Conservation (phyloP, 495 filamentous ascomycete genomes). For the Hypoxylon intermedium region DNA sequence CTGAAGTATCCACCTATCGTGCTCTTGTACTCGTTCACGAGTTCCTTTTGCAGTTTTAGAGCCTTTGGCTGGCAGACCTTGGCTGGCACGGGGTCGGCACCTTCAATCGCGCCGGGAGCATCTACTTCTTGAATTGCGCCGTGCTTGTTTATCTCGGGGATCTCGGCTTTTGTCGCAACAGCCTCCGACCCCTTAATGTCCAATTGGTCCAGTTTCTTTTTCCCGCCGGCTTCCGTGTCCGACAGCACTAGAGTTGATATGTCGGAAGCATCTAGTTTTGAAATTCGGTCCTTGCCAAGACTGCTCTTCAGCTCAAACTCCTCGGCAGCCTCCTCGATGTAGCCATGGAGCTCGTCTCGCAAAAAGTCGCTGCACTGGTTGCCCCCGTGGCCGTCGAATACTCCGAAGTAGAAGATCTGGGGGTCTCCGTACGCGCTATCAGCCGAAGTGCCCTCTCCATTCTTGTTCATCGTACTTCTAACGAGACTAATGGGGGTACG, state of each 20-base stretch:
- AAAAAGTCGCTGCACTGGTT: conserved; percentile 87
- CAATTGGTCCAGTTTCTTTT: conserved; percentile 41
- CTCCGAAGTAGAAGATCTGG: conserved; percentile 94
- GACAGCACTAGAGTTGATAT: conserved; percentile 6
- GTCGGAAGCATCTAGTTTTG: conserved; percentile 8
- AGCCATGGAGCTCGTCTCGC: conserved; percentile 82
- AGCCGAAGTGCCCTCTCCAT: conserved; percentile 66
- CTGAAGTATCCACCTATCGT: conserved; percentile 94
- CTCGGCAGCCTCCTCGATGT: conserved; percentile 79
- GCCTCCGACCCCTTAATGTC: conserved; percentile 50
- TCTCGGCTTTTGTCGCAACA: conserved; percentile 39
- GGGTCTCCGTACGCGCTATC: conserved; percentile 83
- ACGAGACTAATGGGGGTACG: conserved; percentile 74
- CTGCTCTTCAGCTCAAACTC: conserved; percentile 78
- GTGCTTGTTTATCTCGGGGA: conserved; percentile 40
- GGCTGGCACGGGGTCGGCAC: conserved; percentile 42
- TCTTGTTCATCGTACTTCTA: conserved; percentile 47
- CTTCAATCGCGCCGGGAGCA: conserved; percentile 38
- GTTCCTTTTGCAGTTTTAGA: conserved; percentile 65
- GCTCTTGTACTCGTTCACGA: conserved; percentile 79
- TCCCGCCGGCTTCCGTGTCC: conserved; percentile 28
- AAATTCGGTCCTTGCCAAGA: conserved; percentile 49
- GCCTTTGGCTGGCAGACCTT: conserved; percentile 53
- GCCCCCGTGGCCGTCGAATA: conserved; percentile 97
- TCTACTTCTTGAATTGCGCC: conserved; percentile 38